Evolutionary conservation across 352 stramenopile species (phyloP).

Genomic region (Phytophthora macrochlamydospora): DNA sequence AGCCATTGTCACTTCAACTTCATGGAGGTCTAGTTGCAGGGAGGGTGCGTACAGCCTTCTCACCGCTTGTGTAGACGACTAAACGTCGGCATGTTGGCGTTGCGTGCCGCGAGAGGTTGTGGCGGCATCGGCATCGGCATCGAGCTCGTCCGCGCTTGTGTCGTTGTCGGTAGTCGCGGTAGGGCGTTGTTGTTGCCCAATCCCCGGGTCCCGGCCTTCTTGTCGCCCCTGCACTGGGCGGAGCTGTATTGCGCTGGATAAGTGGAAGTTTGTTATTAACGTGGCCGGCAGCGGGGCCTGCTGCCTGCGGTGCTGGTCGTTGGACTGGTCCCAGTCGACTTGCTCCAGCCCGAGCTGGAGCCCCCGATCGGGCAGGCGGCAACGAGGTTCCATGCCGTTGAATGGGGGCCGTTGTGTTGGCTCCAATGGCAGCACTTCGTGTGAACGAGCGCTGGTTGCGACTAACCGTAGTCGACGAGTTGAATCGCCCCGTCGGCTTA

Average conservation of each 20-base stretch:
- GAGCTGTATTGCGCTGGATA: conserved; percentile 15
- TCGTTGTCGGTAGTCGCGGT: conserved; percentile 31
- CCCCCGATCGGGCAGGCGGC: conserved; percentile 9
- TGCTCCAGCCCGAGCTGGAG: background rate
- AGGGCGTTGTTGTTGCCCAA: conserved; percentile 28
- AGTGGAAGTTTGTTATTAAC: conserved; percentile 23
- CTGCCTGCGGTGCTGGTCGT: background rate
- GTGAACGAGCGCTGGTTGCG: conserved; percentile 30
- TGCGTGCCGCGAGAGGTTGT: conserved; percentile 42
- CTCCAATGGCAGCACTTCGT: conserved; percentile 21
- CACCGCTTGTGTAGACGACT: conserved; percentile 70
- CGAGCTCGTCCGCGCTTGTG: conserved; percentile 14
- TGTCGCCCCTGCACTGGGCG: background rate
- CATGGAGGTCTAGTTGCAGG: background rate
- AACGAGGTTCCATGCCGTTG: conserved; percentile 16
- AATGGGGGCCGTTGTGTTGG: conserved; percentile 1
- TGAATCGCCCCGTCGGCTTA: conserved; percentile 18
- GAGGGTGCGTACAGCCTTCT: conserved; percentile 3
- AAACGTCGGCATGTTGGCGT: conserved; percentile 54
- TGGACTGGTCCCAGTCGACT: conserved; percentile 8
- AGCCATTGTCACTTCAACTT: conserved; percentile 24
- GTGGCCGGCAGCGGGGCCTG: conserved; percentile 12
- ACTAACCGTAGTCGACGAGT: conserved; percentile 8
- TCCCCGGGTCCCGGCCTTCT: conserved; percentile 7
- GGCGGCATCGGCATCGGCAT: conserved; percentile 47